Evolutionary conservation across 345 rosid genomes (phyloP).

Genomic region (Populus tremula): DNA sequence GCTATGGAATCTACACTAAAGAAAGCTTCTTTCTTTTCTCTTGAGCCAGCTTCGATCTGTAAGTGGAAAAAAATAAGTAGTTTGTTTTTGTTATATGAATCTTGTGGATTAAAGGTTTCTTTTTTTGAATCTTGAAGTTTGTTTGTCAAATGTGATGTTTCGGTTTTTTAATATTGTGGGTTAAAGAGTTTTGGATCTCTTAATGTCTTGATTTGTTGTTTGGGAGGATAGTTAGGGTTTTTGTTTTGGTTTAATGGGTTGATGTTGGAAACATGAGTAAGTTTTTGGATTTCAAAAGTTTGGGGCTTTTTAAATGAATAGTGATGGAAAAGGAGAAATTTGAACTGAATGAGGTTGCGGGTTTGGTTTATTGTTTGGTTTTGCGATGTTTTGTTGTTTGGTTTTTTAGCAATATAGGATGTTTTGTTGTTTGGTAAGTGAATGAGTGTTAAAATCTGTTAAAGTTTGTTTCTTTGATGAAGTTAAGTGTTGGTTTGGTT

Average conservation of each 20-base stretch:
- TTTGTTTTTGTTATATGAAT: not conserved
- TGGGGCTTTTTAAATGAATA: not conserved
- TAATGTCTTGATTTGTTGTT: conserved; percentile 15
- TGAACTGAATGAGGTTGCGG: not conserved
- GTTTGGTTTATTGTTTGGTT: not conserved
- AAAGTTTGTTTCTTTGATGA: not conserved
- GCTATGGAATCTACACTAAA: conserved; percentile 24
- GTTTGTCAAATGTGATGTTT: not conserved
- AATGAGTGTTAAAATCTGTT: not conserved
- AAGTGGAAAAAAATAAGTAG: conserved; percentile 9
- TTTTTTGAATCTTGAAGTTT: conserved; percentile 2
- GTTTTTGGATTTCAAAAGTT: conserved; percentile 1
- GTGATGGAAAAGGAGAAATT: not conserved
- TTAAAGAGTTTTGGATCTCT: conserved; percentile 19
- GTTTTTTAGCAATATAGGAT: not conserved
- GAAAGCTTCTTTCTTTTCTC: conserved; percentile 9
- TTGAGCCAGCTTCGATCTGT: conserved; percentile 39
- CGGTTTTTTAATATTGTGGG: not conserved
- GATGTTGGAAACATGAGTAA: conserved; percentile 8
- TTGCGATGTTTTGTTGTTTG: not conserved
- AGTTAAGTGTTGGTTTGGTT: not conserved
- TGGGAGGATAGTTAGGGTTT: conserved; percentile 14
- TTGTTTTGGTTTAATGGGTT: conserved; percentile 11
- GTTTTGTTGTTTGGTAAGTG: not conserved
- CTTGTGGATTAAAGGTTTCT: not conserved